Evolutionary conservation across 2,329 filamentous ascomycete genomes (phyloP), one percentile per base, ranked within the genome.

Genomic region (Apiospora rasikravindrae): DNA sequence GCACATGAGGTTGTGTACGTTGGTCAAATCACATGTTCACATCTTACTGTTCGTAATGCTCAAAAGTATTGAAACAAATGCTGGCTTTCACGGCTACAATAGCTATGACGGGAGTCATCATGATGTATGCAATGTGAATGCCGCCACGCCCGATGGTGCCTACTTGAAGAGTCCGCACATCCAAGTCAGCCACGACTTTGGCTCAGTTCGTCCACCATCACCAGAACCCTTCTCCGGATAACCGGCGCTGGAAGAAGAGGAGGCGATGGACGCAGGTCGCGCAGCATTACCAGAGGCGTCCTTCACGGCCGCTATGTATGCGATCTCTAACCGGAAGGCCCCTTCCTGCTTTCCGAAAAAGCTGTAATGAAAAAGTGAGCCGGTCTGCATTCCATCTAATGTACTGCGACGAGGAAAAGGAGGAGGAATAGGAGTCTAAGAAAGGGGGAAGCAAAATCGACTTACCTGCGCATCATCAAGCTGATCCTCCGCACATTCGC

Each of bases 401-500:
- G 45, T 10, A 4, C 1, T 13, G 29, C 22, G 33, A 2, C 16
- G 33, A 22, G 22, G 16, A 19, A 16, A 5, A 40, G 7, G 11
- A 40, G 22, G 22, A 2, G 11, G 2, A 4, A 10, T 14, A 2
- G 11, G 2, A 4, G 22, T 14, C 13, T 8, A 5, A n/a, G 19
- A 13, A 10, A 37, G 29, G 19, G 13, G 29, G 64, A 7, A n/a
- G 7, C 4, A 42, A 78, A 7, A n/a, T 11, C 4, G 22, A 79
- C 84, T 72, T 81, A 94, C 93, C 94, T 96, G 80, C 94, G 85
- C 86, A 93, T 93, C 94, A 96, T 95, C 73, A 96, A 85, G 69
- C 90, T 91, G 42, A 96, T 84, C 67, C 92, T 86, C 82, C 89
- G 92, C 51, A 96, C 84, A 61, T 84, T 84, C 67, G 84, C 84